Percentiles rank a stretch among this genome's conserved stretches.
Evolutionary conservation across 2,329 filamentous ascomycete genomes (phyloP).

Genomic region (Fusarium annulatum): DNA sequence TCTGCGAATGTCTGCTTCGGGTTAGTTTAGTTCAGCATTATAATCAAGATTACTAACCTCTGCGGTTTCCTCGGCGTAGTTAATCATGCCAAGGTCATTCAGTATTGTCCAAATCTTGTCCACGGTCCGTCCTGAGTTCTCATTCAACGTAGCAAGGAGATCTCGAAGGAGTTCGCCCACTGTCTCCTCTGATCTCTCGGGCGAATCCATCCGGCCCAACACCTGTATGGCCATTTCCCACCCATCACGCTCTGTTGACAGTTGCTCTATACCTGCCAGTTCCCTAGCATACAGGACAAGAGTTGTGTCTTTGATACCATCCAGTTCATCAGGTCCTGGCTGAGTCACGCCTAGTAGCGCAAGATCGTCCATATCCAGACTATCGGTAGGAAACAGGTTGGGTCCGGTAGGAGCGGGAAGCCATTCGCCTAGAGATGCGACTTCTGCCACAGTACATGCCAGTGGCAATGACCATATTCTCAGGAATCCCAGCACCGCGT

Average conservation of each 20-base stretch:
- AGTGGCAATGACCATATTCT: constrained; percentile 84
- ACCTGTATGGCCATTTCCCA: constrained; percentile 92
- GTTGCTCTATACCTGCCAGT: constrained; percentile 66
- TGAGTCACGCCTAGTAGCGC: constrained; percentile 79
- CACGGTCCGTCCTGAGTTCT: constrained; percentile 76
- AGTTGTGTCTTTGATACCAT: constrained; percentile 81
- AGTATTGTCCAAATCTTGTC: constrained; percentile 86
- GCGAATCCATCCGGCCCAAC: constrained; percentile 82
- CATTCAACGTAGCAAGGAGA: constrained; percentile 69
- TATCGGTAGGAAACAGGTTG: constrained; percentile 67
- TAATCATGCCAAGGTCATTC: constrained; percentile 79
- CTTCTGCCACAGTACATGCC: constrained; percentile 81
- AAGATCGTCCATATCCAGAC: constrained; percentile 84
- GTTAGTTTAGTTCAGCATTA: constrained; percentile 40
- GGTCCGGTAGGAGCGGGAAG: constrained; percentile 61
- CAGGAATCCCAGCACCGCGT: constrained; percentile 79
- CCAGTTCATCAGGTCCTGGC: constrained; percentile 67
- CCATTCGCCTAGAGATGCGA: constrained; percentile 88
- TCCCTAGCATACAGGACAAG: constrained; percentile 80
- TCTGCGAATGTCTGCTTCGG: constrained; percentile 80
- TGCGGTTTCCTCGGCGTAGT: constrained; percentile 82
- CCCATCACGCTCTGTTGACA: constrained; percentile 69
- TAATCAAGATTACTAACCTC: constrained; percentile 68
- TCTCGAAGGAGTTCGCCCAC: constrained; percentile 78
- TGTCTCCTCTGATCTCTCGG: constrained; percentile 75